Evolutionary conservation across 192 early-diverging fungal species (phyloP), one percentile per base, ranked within the genome.

Genomic region (Gonapodya prolifera): DNA sequence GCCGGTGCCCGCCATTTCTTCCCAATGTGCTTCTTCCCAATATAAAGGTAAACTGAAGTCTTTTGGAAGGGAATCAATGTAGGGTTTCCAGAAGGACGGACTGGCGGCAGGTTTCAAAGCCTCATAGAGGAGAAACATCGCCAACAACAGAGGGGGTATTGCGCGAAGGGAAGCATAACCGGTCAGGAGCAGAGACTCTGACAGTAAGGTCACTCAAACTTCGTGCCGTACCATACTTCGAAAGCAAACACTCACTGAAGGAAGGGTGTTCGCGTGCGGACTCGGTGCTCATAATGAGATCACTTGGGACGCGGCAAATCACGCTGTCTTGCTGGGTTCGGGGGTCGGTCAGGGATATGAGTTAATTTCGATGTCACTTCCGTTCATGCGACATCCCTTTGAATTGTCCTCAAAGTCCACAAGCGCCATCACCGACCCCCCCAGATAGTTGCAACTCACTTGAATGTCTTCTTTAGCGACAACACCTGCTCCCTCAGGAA

Each of bases 81-180:
- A 73, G 8, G 71, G 71, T 73, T 73, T 73, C 71, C 71, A 73
- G 29, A 73, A 73, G 8, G 71, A 73, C 31, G 18, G 18, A 8
- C 8, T 32, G 18, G 2, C 71, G 18, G 18, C 2, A 8, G 71
- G 28, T 73, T 16, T 32, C 2, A 73, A 8, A 32, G 8, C 23
- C 45, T 61, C 45, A 23, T 61, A 61, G 8, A 73, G 71, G 2
- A 73, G 71, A 8, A 18, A 32, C 2, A 73, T 16, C 71, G 71
- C 28, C 16, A 73, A 32, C 18, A 73, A 30, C 2, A 73, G 32
- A 13, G 71, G 18, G 8, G 18, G 71, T 13, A 73, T 30, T 32
- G 71, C 32, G 2, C 71, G 71, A 18, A 73, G 28, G 8, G 32
- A 8, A 2, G 71, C 8, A 30, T 30, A 32, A 2, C 71, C 32